These are phyloP conservation scores for Acacia concinna DNA, from an alignment of 331 rosid genomes.

Conservation along the genomic window DNA sequence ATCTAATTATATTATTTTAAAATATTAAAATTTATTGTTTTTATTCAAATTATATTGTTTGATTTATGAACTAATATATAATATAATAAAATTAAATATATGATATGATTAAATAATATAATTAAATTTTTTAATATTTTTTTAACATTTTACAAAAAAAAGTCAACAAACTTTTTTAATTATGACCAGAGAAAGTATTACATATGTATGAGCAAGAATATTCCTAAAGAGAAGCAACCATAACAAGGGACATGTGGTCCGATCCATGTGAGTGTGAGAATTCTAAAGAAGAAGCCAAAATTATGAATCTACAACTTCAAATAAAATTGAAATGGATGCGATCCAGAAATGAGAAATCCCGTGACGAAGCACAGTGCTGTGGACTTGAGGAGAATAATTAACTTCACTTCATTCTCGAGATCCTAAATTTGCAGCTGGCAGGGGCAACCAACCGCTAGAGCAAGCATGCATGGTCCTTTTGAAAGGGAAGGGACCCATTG, in stretches of 20 bases:
- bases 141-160: too few species aligned
- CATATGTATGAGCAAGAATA: constrained; percentile 24
- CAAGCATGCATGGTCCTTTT: constrained; percentile 26
- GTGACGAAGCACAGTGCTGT: constrained; percentile 25
- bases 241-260: background rate
- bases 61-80: too few species aligned
- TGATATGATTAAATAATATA: too few species aligned
- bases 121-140: too few species aligned
- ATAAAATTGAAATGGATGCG: constrained; percentile 31
- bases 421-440: constrained; percentile 28
- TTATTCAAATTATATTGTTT: too few species aligned
- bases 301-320: constrained; percentile 14
- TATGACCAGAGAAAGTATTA: too few species aligned
- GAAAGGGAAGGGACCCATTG: constrained; percentile 37
- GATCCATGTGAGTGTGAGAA: constrained; percentile 22
- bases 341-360: constrained; percentile 10
- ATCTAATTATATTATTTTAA: too few species aligned
- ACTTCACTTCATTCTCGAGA: constrained; percentile 36
- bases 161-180: too few species aligned
- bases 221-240: background rate
- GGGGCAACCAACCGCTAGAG: constrained; percentile 15
- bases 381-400: constrained; percentile 9
- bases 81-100: too few species aligned
- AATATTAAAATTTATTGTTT: too few species aligned
- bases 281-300: constrained; percentile 21